Percentiles rank a stretch among this genome's conserved stretches.
These are phyloP conservation scores for Clarireedia paspali DNA, from an alignment of 2,329 filamentous ascomycete species.

Conservation along the genomic window DNA sequence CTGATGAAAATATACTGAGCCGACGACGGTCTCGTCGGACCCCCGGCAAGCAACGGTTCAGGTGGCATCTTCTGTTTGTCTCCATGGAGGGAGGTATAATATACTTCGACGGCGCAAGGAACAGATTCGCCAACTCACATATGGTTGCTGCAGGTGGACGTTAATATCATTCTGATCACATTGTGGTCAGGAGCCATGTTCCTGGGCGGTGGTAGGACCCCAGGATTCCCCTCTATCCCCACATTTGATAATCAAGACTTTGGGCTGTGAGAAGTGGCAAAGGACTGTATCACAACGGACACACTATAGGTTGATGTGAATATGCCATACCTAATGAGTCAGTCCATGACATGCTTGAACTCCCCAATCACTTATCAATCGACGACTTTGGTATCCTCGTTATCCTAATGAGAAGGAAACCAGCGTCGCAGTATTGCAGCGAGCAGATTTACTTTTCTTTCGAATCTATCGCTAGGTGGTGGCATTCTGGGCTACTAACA, in stretches of 20 bases:
- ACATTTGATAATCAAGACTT: slow-evolving; percentile 1
- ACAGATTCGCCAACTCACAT: neutral
- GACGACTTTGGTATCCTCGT: neutral
- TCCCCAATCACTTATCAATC: neutral
- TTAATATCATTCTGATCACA: neutral
- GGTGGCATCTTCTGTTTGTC: neutral
- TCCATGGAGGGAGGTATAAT: neutral
- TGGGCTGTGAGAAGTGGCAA: neutral
- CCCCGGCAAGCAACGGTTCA: neutral
- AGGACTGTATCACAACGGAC: neutral
- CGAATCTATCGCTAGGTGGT: neutral
- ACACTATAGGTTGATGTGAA: slow-evolving; percentile 7
- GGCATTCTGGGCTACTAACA: slow-evolving; percentile 2
- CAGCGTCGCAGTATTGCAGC: slow-evolving; percentile 2
- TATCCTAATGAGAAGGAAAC: neutral
- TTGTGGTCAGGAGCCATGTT: neutral
- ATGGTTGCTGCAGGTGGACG: neutral
- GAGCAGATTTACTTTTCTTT: neutral
- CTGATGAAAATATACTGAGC: no score
- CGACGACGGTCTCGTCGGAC: no score
- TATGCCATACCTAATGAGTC: slow-evolving; percentile 6
- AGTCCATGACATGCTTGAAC: slow-evolving; percentile 8
- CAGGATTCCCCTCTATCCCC: slow-evolving; percentile 1
- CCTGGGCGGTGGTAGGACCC: neutral
- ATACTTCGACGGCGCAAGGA: neutral